These are phyloP conservation scores for Vararia minispora DNA, from an alignment of 768 basidiomycete genomes.

Conservation along the genomic window DNA sequence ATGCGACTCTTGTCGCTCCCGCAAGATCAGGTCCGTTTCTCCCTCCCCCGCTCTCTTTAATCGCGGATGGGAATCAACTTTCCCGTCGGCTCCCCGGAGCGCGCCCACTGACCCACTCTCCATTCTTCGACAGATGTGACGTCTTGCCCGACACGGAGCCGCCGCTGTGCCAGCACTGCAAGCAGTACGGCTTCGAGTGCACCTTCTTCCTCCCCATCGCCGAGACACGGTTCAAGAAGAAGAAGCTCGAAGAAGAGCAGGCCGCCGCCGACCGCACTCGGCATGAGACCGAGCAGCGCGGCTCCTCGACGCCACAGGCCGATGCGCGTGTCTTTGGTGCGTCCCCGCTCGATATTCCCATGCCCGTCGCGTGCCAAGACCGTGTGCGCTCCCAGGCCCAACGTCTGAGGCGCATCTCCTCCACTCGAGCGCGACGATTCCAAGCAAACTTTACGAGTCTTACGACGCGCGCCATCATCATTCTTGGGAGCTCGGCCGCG, in stretches of 20 bases:
- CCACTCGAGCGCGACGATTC: slow-evolving; percentile 82
- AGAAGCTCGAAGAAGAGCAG: slow-evolving; percentile 67
- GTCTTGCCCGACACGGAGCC: slow-evolving; percentile 70
- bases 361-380: not conserved
- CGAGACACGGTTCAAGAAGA: slow-evolving; percentile 98
- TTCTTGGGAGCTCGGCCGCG: slow-evolving; percentile 74
- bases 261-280: slow-evolving; percentile 20
- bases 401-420: slow-evolving; percentile 80
- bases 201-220: slow-evolving; percentile 98
- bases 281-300: slow-evolving; percentile 25
- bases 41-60: slow-evolving; percentile 3
- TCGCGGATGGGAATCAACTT: slow-evolving; percentile 3
- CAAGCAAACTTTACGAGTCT: slow-evolving; percentile 73
- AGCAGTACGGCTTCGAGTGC: slow-evolving; percentile 87
- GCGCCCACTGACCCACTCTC: slow-evolving; percentile 11
- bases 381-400: slow-evolving; percentile 44
- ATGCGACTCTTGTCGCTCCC: slow-evolving; percentile 82
- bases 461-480: slow-evolving; percentile 87
- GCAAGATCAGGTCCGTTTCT: slow-evolving; percentile 64
- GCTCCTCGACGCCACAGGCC: slow-evolving; percentile 34
- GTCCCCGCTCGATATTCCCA: slow-evolving; percentile 6
- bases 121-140: slow-evolving; percentile 52
- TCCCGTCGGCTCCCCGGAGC: slow-evolving; percentile 1
- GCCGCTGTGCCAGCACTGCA: slow-evolving; percentile 87
- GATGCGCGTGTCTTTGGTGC: slow-evolving; percentile 50